Evolutionary conservation across 2,329 filamentous ascomycete genomes (phyloP), one percentile per base, ranked within the genome.

Genomic region (Proliferodiscus dingleyae): DNA sequence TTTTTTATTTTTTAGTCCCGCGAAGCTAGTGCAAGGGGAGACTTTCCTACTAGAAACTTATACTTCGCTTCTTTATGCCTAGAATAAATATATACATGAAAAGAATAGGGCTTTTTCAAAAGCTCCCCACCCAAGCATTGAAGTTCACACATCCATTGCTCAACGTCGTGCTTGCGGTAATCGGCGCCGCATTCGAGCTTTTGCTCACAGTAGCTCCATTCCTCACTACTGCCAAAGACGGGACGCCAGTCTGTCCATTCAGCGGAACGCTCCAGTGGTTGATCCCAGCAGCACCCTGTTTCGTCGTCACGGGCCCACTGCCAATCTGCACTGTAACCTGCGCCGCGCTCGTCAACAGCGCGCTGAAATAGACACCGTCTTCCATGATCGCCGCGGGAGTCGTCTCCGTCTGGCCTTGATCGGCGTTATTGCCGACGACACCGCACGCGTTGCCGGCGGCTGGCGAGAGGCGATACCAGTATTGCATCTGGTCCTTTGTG

Each of bases 391-490:
- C 57, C 52, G 28, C 61, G 42, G 43, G 57, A 32, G 24, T 56
- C 33, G 43, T 42, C 47, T 46, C 56, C 21, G 37, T 37, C 45
- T 46, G 57, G 23, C 36, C 50, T 47, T 50, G 55, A 23, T 37
- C 52, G 26, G 48, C 65, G 21, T 52, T 49, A 24, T 60, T 58
- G 11, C 57, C 67, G 0, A 60, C 59, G 2, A 66, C 66, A 9
- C 60, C 64, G 15, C 64, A 64, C 2, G 59, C 57, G 3, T 39
- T 52, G 7, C 68, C 67, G 1, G 61, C 59, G 1, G 49, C 61
- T 4, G 66, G 66, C 9, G 63, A 57, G 5, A 61, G 61, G 29
- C 68, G 66, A 52, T 72, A 72, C 70, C 69, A 72, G 56, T 63
- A 69, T 32, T 64, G 58, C 41, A 71, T 59, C 18, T 61, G 62